phyloP scores from a whole-genome alignment of 495 filamentous ascomycete genomes.

The Aspergillus cavernicola region DNA sequence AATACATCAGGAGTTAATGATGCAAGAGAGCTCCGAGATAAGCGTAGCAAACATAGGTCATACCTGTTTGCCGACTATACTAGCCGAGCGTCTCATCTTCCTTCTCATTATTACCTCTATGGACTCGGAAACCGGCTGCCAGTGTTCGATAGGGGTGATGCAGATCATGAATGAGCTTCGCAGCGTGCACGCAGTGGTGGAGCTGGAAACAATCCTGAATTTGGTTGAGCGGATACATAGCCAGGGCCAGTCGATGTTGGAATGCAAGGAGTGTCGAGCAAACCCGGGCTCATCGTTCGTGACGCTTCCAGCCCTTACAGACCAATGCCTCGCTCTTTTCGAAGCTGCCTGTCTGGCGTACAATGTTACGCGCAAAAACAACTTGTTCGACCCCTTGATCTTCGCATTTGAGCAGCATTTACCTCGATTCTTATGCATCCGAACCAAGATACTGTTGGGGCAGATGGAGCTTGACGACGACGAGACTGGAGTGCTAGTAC shows the following conservation, averaged over 20 bases:
- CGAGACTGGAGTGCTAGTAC: slow-evolving; percentile 26
- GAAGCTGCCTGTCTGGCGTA: slow-evolving; percentile 32
- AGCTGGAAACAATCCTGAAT: slow-evolving; percentile 27
- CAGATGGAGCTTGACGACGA: slow-evolving; percentile 30
- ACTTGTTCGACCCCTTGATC: slow-evolving; percentile 23
- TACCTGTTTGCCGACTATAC: background rate
- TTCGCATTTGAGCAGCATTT: slow-evolving; percentile 24
- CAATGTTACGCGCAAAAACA: slow-evolving; percentile 22
- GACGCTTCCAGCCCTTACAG: slow-evolving; percentile 22
- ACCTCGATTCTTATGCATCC: slow-evolving; percentile 27
- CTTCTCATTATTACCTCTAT: slow-evolving; percentile 1
- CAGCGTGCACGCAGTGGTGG: slow-evolving; percentile 25
- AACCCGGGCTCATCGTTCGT: slow-evolving; percentile 20
- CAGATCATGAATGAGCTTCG: slow-evolving; percentile 27
- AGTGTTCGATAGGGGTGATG: slow-evolving; percentile 23
- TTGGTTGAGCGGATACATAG: slow-evolving; percentile 25
- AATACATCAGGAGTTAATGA: slow-evolving; percentile 3
- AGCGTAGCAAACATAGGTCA: background rate
- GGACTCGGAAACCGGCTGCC: slow-evolving; percentile 18
- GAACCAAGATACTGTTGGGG: slow-evolving; percentile 29
- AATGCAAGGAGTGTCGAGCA: slow-evolving; percentile 25
- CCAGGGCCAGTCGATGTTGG: slow-evolving; percentile 23
- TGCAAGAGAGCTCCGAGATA: background rate
- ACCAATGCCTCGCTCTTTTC: slow-evolving; percentile 29
- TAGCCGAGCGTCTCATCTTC: background rate